Evolutionary conservation across 208 protist genomes (phyloP).

Genomic region (Acanthamoeba castellanii): DNA sequence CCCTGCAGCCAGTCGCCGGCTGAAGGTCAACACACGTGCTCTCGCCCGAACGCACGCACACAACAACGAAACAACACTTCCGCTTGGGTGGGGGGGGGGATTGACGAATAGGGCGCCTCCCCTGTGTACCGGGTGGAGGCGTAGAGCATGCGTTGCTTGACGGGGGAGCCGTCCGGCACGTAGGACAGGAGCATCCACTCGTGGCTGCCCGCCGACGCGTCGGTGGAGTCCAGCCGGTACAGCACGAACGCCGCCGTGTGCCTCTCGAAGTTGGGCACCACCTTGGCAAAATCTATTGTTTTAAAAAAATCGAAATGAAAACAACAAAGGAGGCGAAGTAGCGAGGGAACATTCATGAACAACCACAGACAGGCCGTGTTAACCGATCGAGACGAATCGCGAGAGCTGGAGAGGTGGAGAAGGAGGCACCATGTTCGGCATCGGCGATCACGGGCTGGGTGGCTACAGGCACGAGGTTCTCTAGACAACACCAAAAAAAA

Average conservation of each 20-base stretch:
- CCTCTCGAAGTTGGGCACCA: neutral
- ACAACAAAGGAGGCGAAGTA: too few species aligned
- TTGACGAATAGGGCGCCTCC: neutral
- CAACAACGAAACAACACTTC: too few species aligned
- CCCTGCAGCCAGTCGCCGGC: neutral
- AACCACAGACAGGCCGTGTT: neutral
- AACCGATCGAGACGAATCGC: neutral
- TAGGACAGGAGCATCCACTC: constrained; percentile 37
- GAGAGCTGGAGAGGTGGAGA: neutral
- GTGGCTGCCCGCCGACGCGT: neutral
- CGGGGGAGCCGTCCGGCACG: constrained; percentile 57
- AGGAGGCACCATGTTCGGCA: neutral
- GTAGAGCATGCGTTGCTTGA: constrained; percentile 59
- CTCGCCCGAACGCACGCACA: neutral
- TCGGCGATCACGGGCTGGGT: neutral
- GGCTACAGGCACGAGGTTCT: neutral
- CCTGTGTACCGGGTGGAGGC: neutral
- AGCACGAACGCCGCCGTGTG: constrained; percentile 6
- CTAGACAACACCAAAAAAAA: neutral
- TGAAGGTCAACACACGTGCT: neutral
- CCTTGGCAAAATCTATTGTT: neutral
- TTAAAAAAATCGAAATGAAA: neutral
- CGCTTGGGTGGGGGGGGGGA: too few species aligned
- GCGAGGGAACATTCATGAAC: neutral
- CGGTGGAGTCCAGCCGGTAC: constrained; percentile 1